phyloP scores from a whole-genome alignment of 1,139 yeast species.

The Diutina sp. region DNA sequence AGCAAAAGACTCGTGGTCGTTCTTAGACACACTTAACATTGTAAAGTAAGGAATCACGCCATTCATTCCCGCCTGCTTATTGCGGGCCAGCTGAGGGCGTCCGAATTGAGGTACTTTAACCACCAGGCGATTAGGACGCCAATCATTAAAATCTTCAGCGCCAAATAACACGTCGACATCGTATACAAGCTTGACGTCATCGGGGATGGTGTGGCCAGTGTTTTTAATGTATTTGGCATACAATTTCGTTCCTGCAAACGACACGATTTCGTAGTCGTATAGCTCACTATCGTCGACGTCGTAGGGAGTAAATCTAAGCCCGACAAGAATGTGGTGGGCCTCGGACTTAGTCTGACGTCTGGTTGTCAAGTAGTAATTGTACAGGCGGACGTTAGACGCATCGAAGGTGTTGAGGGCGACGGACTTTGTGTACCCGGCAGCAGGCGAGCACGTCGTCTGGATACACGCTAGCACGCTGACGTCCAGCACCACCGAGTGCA shows the following conservation, averaged over 20 bases:
- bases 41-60: constrained; percentile 17
- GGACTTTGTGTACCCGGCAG: background rate
- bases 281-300: background rate
- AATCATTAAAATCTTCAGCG: constrained; percentile 8
- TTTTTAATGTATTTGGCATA: background rate
- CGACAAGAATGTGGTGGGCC: constrained; percentile 8
- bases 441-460: background rate
- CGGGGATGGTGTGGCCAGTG: background rate
- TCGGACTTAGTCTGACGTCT: constrained; percentile 6
- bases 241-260: background rate
- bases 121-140: background rate
- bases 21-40: constrained; percentile 14
- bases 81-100: constrained; percentile 7
- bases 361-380: constrained; percentile 8
- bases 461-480: background rate
- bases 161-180: constrained; percentile 17
- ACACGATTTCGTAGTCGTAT: background rate
- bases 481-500: background rate
- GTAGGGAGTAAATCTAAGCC: constrained; percentile 6
- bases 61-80: constrained; percentile 19
- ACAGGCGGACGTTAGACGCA: constrained; percentile 1
- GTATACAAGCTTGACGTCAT: constrained; percentile 9
- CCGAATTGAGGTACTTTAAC: background rate
- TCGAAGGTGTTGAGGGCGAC: background rate
- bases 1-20: background rate